Evolutionary conservation across 1,284 basidiomycete genomes (phyloP).

Genomic region (Trametes sp.): DNA sequence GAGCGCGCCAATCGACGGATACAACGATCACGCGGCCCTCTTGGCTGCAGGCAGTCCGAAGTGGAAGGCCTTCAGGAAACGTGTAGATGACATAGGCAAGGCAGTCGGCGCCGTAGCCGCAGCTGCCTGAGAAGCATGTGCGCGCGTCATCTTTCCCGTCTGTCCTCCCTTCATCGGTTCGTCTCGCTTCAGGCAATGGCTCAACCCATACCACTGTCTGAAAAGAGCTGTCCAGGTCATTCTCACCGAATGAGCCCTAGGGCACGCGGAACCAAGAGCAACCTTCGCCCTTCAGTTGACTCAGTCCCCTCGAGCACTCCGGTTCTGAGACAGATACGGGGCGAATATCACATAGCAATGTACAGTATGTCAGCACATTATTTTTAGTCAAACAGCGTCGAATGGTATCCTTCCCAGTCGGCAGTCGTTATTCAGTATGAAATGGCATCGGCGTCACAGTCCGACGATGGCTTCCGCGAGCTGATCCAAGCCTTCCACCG

Average conservation of each 20-base stretch:
- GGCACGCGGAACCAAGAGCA: constrained; percentile 59
- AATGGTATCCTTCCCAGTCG: too few relatives aligned
- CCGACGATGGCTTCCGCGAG: constrained; percentile 58
- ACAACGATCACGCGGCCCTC: constrained; percentile 60
- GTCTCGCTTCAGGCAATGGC: constrained; percentile 36
- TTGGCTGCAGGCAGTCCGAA: constrained; percentile 66
- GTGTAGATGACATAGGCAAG: constrained; percentile 75
- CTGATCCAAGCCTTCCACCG: constrained; percentile 61
- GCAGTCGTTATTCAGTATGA: too few relatives aligned
- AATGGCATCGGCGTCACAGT: constrained; percentile 46
- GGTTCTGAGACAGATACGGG: constrained; percentile 90
- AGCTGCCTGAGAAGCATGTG: constrained; percentile 17
- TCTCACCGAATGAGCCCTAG: constrained; percentile 21
- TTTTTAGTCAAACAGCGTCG: neutral
- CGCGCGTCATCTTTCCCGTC: neutral
- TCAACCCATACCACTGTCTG: constrained; percentile 33
- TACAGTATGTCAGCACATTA: neutral
- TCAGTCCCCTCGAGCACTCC: constrained; percentile 67
- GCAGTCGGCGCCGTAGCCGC: constrained; percentile 52
- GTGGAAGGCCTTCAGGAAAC: constrained; percentile 72
- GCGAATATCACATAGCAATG: constrained; percentile 73
- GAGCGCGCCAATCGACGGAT: constrained; percentile 54
- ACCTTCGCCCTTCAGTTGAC: constrained; percentile 76
- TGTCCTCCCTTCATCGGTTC: constrained; percentile 30
- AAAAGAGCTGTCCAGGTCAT: constrained; percentile 28